These are phyloP conservation scores for Penicillium sclerotiorum DNA, from an alignment of 2,329 filamentous ascomycete species.

Conservation along the genomic window DNA sequence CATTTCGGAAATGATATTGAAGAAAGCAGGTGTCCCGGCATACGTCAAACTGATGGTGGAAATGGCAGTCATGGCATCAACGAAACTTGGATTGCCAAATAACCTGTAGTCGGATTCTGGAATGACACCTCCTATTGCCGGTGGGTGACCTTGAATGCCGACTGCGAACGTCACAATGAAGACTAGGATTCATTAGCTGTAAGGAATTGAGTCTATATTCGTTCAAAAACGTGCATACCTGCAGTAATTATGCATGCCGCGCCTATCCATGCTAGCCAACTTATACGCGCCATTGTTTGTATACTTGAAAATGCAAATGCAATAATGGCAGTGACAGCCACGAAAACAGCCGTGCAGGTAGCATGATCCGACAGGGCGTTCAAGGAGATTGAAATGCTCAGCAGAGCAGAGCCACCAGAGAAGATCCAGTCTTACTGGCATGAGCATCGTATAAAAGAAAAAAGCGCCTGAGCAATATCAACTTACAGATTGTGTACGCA, in stretches of 20 bases:
- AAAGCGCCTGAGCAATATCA: not conserved
- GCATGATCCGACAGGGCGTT: slow-evolving; percentile 44
- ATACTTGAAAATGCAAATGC: slow-evolving; percentile 33
- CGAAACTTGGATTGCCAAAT: slow-evolving; percentile 23
- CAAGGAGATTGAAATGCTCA: slow-evolving; percentile 46
- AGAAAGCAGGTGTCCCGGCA: slow-evolving; percentile 29
- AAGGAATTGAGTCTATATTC: slow-evolving; percentile 1
- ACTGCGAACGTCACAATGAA: slow-evolving; percentile 31
- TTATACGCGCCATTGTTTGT: slow-evolving; percentile 35
- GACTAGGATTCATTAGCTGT: slow-evolving; percentile 17
- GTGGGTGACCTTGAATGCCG: slow-evolving; percentile 38
- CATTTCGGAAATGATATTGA: slow-evolving; percentile 42
- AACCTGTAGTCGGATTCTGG: slow-evolving; percentile 29
- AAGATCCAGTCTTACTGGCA: slow-evolving; percentile 36
- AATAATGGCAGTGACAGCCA: slow-evolving; percentile 25
- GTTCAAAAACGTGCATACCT: slow-evolving; percentile 24
- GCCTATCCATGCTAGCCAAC: slow-evolving; percentile 40
- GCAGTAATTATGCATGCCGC: slow-evolving; percentile 14
- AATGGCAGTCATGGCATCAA: slow-evolving; percentile 24
- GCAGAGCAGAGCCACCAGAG: slow-evolving; percentile 43
- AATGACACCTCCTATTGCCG: slow-evolving; percentile 31
- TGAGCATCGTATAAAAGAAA: too few relatives aligned
- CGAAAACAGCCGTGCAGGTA: slow-evolving; percentile 27
- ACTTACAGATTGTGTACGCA: slow-evolving; percentile 2
- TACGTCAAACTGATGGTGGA: slow-evolving; percentile 26